phyloP scores from a whole-genome alignment of 2,329 filamentous ascomycete species.

The Chalara sp. region DNA sequence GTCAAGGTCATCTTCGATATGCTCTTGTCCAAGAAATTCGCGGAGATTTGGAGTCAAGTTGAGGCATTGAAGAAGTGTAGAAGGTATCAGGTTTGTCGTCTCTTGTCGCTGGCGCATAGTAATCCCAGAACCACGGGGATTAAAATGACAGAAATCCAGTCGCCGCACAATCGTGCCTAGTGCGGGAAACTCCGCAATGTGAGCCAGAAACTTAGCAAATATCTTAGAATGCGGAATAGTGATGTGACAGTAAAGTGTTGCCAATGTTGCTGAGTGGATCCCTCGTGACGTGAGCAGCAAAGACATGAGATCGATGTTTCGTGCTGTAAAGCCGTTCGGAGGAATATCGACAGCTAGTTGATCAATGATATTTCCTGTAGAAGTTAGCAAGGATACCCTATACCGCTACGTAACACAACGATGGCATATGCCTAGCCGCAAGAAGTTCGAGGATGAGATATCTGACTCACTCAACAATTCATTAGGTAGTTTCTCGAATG shows the following conservation, averaged over 20 bases:
- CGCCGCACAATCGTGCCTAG: conserved; percentile 71
- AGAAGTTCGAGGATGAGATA: too few relatives aligned
- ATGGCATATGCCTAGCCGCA: too few relatives aligned
- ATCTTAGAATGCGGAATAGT: conserved; percentile 78
- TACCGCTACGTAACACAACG: not conserved
- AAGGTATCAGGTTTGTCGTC: conserved; percentile 69
- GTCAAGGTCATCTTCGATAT: conserved; percentile 70
- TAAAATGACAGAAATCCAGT: conserved; percentile 81
- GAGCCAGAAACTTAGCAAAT: conserved; percentile 73
- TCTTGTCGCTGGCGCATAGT: conserved; percentile 68
- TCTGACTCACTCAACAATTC: conserved; percentile 61
- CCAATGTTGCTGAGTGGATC: conserved; percentile 65
- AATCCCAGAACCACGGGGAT: conserved; percentile 68
- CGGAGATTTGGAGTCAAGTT: conserved; percentile 65
- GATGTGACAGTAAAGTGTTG: conserved; percentile 71
- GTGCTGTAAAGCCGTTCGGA: conserved; percentile 66
- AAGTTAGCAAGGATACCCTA: conserved; percentile 6
- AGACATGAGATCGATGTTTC: conserved; percentile 73
- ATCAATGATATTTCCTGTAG: conserved; percentile 64
- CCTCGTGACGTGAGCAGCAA: conserved; percentile 70
- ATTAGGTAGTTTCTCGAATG: conserved; percentile 60
- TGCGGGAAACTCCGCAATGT: conserved; percentile 58
- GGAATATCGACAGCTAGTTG: conserved; percentile 67
- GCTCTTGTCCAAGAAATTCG: conserved; percentile 75
- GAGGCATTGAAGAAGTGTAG: conserved; percentile 66